Evolutionary conservation across 805 yeast species (phyloP).

Genomic region (Wickerhamiella musiphila): DNA sequence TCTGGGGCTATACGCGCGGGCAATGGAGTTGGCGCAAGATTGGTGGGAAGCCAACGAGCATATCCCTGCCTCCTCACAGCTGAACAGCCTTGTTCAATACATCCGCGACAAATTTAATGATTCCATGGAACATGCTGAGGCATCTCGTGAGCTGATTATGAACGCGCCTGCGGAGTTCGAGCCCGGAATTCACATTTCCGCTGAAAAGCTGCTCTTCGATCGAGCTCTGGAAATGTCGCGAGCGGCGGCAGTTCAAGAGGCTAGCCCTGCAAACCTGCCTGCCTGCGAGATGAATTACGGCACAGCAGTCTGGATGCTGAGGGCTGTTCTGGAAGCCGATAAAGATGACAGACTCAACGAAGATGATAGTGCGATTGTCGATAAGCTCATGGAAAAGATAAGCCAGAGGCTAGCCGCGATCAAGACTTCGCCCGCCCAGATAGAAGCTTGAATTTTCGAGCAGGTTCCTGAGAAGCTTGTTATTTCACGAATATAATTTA

Average conservation of each 20-base stretch:
- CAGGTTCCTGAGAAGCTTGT: no score
- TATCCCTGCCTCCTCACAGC: conserved; percentile 7
- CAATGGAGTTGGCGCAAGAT: conserved; percentile 68
- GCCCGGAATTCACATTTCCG: conserved; percentile 23
- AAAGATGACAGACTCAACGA: conserved; percentile 33
- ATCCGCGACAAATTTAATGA: conserved; percentile 78
- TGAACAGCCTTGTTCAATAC: conserved; percentile 61
- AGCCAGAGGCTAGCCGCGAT: conserved; percentile 36
- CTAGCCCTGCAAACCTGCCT: conserved; percentile 45
- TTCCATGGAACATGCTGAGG: conserved; percentile 75
- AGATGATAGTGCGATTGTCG: conserved; percentile 60
- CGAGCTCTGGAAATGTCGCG: conserved; percentile 87
- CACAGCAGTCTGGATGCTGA: conserved; percentile 90
- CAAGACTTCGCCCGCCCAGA: no score
- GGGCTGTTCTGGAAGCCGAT: conserved; percentile 50
- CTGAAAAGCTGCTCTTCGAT: conserved; percentile 79
- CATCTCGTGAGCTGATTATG: conserved; percentile 34
- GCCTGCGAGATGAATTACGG: conserved; percentile 82
- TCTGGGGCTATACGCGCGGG: conserved; percentile 61
- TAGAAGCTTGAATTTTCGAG: no score
- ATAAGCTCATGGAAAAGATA: conserved; percentile 65
- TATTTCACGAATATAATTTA: no score
- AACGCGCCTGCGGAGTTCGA: conserved; percentile 10
- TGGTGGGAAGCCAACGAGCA: conserved; percentile 55
- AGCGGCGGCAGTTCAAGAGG: conserved; percentile 77